phyloP scores from a whole-genome alignment of 805 yeast genomes.

The Ogataea trehalophila region DNA sequence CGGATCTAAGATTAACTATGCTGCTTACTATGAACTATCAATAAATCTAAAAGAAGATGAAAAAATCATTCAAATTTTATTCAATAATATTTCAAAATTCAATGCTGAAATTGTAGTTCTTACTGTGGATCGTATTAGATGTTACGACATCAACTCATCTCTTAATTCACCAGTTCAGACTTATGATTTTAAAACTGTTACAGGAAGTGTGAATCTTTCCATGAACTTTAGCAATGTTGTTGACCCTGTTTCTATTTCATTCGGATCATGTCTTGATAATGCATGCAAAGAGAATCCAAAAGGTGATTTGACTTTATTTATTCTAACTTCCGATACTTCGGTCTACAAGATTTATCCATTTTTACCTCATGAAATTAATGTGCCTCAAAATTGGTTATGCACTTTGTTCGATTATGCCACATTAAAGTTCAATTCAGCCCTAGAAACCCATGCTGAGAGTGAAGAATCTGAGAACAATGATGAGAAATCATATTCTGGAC shows the following conservation, averaged over 20 bases:
- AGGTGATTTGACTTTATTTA: constrained; percentile 49
- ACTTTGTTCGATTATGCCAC: constrained; percentile 23
- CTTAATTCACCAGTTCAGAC: constrained; percentile 6
- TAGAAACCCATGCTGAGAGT: constrained; percentile 17
- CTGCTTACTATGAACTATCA: constrained; percentile 7
- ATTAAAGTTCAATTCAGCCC: constrained; percentile 10
- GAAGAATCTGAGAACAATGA: not conserved
- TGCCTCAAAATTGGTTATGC: constrained; percentile 29
- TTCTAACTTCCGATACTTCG: constrained; percentile 53
- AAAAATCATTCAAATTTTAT: constrained; percentile 34
- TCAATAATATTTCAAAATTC: constrained; percentile 41
- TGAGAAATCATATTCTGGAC: not conserved
- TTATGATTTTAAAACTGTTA: not conserved
- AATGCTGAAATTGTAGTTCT: constrained; percentile 42
- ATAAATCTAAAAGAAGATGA: constrained; percentile 15
- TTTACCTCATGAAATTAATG: constrained; percentile 42
- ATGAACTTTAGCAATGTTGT: constrained; percentile 7
- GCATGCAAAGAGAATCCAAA: constrained; percentile 14
- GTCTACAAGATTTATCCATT: constrained; percentile 62
- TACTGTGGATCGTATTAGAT: constrained; percentile 30
- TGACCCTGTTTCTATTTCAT: constrained; percentile 38
- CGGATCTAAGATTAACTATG: constrained; percentile 14
- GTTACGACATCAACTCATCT: constrained; percentile 33
- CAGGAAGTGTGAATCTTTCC: constrained; percentile 13
- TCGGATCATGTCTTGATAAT: constrained; percentile 35